Evolutionary conservation across 495 filamentous ascomycete species (phyloP), one percentile per base, ranked within the genome.

Genomic region (Hypoxylon fragiforme): DNA sequence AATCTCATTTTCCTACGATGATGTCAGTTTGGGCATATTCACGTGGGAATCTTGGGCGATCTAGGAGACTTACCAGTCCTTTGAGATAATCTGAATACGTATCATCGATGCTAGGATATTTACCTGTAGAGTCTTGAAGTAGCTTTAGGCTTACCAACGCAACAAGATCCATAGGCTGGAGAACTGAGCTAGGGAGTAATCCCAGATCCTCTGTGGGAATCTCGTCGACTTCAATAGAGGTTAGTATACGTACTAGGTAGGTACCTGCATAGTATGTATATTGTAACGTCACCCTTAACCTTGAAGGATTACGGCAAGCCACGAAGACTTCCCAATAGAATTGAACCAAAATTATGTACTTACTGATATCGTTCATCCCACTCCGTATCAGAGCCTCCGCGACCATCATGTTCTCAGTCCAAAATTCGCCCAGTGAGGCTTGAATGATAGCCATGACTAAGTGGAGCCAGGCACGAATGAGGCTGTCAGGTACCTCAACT

Each of bases 61-160:
- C 3, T 14, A 26, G 1, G 7, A 22, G 7, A 42, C 60, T 50
- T 52, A 69, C 65, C 7, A 75, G 60, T 0, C 50, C 48, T 14
- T 64, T 69, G 1, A 71, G 52, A 34, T 69, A 74, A 31, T 71
- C 52, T 13, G 63, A 66, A 47, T 73, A 76, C 1, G 62, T 64
- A 9, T 65, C 50, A 28, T 60, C 58, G 19, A 74, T 69, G 43
- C 72, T 64, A 6, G 57, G 47, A 22, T 56, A 63, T 6, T 36
- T 38, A 14, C 45, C 57, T 1, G 59, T 70, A 22, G 68, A 44
- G n/a, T 73, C 64, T 16, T 57, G 58, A n/a, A 62, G 44, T 7
- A 75, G 52, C 18, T 64, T 63, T 26, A 62, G 55, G 32, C 58
- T 68, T 0, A 76, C 45, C 15, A 76, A 52, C 19, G 69, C 57